Percentiles rank a stretch among this genome's conserved stretches.
phyloP scores from a whole-genome alignment of 345 rosid genomes.

The Brassica juncea region DNA sequence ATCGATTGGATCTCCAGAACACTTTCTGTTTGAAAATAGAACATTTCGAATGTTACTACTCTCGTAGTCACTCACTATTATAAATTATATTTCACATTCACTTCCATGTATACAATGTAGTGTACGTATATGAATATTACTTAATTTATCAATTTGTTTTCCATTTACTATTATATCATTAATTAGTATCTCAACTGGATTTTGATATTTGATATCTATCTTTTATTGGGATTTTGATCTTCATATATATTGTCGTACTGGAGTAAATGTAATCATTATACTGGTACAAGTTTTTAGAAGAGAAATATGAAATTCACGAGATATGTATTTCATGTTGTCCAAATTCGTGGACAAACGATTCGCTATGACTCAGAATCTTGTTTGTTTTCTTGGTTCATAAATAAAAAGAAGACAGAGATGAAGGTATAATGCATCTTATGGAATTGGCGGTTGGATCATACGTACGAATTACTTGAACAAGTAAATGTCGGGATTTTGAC shows the following conservation, averaged over 20 bases:
- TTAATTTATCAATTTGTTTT: not conserved
- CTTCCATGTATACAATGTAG: not conserved
- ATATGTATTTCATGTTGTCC: conserved; percentile 31
- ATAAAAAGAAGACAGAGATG: conserved; percentile 28
- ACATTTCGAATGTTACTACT: conserved; percentile 14
- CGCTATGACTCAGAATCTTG: conserved; percentile 28
- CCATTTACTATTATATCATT: not conserved
- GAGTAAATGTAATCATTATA: conserved; percentile 37
- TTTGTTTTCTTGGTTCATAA: not conserved
- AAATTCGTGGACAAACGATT: conserved; percentile 37
- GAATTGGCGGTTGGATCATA: conserved; percentile 39
- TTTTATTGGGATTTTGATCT: not conserved
- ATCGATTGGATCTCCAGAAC: conserved; percentile 20
- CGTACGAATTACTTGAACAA: conserved; percentile 41
- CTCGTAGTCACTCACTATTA: not conserved
- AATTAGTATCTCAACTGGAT: not conserved
- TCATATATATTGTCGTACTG: conserved; percentile 18
- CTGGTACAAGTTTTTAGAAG: conserved; percentile 22
- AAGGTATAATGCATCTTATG: conserved; percentile 36
- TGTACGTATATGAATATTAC: not conserved
- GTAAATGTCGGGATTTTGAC: conserved; percentile 39
- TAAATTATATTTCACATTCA: not conserved
- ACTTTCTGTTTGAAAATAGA: conserved; percentile 25
- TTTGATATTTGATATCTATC: not conserved
- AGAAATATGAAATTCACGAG: conserved; percentile 38